Conservation (phyloP, 768 basidiomycete species). For the Tulasnella sp. region DNA sequence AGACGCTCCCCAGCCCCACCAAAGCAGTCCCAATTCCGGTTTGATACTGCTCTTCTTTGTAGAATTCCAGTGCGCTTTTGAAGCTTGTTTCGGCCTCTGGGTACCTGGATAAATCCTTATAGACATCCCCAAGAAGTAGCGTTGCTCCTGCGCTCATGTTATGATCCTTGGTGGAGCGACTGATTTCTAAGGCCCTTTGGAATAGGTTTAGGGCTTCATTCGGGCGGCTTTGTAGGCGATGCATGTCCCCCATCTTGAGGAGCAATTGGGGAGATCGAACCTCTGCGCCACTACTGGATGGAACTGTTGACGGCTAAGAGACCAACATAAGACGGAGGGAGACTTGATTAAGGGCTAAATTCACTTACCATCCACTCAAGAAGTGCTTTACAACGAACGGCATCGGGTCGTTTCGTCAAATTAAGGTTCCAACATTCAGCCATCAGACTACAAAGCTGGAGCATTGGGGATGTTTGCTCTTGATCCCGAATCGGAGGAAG, state of each 20-base stretch:
- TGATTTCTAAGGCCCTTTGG: neutral
- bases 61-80: neutral
- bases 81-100: neutral
- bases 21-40: neutral
- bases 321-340: neutral
- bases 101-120: neutral
- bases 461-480: neutral
- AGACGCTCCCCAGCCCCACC: neutral
- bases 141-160: neutral
- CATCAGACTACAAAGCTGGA: neutral
- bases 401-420: neutral
- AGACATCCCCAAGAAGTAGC: neutral
- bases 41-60: neutral
- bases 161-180: neutral
- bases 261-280: neutral
- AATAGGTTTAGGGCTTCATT: neutral
- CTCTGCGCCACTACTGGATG: neutral
- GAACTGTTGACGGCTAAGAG: neutral
- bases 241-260: neutral
- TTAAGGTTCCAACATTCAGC: neutral
- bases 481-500: neutral
- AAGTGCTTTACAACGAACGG: neutral
- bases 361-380: neutral
- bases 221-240: neutral
- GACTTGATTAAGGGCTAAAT: no score